Base-by-base conservation (phyloP, 116 monocot species). In the Posidonia oceanica region DNA sequence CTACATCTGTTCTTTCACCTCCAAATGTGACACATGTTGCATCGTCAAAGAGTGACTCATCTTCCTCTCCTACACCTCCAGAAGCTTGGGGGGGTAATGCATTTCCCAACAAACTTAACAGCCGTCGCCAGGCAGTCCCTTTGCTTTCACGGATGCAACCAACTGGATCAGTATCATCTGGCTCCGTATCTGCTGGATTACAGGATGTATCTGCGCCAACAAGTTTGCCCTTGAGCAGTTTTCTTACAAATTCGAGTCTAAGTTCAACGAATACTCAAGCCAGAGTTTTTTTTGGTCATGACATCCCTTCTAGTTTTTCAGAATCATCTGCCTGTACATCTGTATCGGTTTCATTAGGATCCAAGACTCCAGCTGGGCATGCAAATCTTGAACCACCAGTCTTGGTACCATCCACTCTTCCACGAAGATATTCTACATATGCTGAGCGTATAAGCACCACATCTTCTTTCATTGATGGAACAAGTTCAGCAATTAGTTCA, bases 391-490 rank as follows among this genome's bases (percentile, higher is more conserved):
- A 88, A 14, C 18, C 75, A 39, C 86, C 80, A 29, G 82, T 77
- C 72, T 38, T 71, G 38, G 12, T 75, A 17, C 57, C 66, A 51
- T 75, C 85, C 52, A 62, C 70, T 67, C 59, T 76, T 22, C 76
- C 83, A 36, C 76, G 83, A 36, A 87, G 80, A 73, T 83, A 68
- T 77, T 77, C 82, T 11, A 81, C 85, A 17, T 92, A 88, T 87
- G 80, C 86, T 59, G 91, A 91, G 68, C 83, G 91, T 72, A 75
- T 86, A 70, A 84, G 80, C 73, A 74, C 77, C 40, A 61, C 67
- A 15, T 76, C 88, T 63, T 71, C 85, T 66, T 85, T 87, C 48
- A 80, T 41, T 73, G 89, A 89, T 51, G 86, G 80, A 67, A 72
- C 82, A 63, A 75, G 58, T 59, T 75, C 83, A 68, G 80, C 82